Conservation (phyloP, 306 rosid genomes). For the Quercus parvula region DNA sequence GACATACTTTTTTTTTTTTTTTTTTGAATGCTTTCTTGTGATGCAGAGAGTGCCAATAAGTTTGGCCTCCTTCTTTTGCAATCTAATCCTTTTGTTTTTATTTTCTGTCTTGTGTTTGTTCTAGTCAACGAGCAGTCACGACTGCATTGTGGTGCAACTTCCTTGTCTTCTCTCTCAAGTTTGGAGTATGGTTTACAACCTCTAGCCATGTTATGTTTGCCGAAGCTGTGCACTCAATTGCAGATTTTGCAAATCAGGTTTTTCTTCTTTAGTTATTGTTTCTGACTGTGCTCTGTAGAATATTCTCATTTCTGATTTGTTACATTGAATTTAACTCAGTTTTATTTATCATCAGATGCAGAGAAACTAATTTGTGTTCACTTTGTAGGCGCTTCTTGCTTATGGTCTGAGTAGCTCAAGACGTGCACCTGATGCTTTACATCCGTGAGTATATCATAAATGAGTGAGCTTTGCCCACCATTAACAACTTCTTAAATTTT, state of each 20-base stretch:
- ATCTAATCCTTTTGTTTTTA: background rate
- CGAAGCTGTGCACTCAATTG: slow-evolving; percentile 85
- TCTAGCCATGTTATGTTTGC: slow-evolving; percentile 96
- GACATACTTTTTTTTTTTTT: background rate
- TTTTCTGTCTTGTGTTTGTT: background rate
- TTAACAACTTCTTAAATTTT: background rate
- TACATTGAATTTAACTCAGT: background rate
- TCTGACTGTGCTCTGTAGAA: background rate
- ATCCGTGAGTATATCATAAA: slow-evolving; percentile 69
- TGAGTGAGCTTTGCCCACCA: background rate
- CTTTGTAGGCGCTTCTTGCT: slow-evolving; percentile 90
- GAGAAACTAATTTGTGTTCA: slow-evolving; percentile 35
- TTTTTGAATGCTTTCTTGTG: background rate
- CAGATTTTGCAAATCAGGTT: slow-evolving; percentile 98
- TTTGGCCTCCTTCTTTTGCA: background rate
- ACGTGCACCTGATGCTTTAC: slow-evolving; percentile 98
- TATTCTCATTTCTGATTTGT: slow-evolving; percentile 2
- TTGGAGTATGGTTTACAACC: slow-evolving; percentile 79
- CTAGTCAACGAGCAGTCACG: slow-evolving; percentile 89
- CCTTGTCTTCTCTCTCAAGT: slow-evolving; percentile 95
- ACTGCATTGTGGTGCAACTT: slow-evolving; percentile 99
- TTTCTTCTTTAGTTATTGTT: background rate
- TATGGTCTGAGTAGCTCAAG: slow-evolving; percentile 96
- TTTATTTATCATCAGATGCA: slow-evolving; percentile 13
- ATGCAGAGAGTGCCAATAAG: background rate